A percentile compares a stretch with the other conserved stretches of the same genome.
Conservation (phyloP, 169 alveolate genomes). For the Eimeria zaria region DNA sequence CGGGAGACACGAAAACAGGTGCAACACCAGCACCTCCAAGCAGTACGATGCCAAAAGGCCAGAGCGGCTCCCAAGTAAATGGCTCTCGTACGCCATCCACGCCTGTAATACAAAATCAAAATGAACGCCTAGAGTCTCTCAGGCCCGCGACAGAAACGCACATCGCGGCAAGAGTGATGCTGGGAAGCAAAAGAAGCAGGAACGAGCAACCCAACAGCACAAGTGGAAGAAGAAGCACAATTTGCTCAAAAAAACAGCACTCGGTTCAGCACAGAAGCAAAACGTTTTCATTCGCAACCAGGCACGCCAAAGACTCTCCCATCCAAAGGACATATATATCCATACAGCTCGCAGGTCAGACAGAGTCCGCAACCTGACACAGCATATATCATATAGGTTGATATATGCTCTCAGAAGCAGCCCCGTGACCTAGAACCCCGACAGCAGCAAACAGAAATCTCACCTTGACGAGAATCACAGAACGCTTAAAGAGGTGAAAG, state of each 20-base stretch:
- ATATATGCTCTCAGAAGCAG: background rate
- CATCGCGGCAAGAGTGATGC: background rate
- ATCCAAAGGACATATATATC: background rate
- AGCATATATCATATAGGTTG: background rate
- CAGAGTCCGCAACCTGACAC: background rate
- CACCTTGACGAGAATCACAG: slow-evolving; percentile 85
- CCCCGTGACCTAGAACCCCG: background rate
- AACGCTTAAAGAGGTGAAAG: slow-evolving; percentile 85
- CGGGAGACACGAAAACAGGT: slow-evolving; percentile 80
- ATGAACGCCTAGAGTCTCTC: background rate
- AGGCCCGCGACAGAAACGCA: background rate
- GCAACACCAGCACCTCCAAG: slow-evolving; percentile 83
- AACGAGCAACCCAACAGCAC: background rate
- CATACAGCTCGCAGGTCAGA: background rate
- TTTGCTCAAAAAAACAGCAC: background rate
- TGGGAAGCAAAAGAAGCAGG: background rate
- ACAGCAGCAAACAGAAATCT: slow-evolving; percentile 3
- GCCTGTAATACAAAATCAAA: slow-evolving; percentile 45
- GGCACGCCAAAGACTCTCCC: background rate
- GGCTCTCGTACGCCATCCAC: slow-evolving; percentile 87
- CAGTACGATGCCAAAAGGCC: slow-evolving; percentile 86
- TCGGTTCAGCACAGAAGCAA: background rate
- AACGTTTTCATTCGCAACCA: background rate
- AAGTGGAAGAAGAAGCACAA: background rate
- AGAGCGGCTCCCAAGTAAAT: slow-evolving; percentile 84